Conservation (phyloP, 352 stramenopile genomes). For the Phytopythium vexans region DNA sequence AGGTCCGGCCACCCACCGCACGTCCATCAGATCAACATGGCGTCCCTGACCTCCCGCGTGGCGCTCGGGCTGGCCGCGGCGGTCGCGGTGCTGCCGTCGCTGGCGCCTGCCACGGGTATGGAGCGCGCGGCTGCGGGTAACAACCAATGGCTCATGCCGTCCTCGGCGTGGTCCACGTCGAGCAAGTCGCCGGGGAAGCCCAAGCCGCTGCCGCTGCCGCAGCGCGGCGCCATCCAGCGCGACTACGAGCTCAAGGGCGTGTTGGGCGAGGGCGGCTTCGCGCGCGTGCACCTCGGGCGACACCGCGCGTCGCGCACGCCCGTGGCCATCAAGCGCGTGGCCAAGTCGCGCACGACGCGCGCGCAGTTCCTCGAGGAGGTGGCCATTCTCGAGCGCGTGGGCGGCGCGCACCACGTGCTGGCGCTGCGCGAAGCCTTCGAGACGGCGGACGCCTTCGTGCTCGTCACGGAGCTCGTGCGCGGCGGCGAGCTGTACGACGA, state of each 20-base stretch:
- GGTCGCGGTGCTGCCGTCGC: neutral
- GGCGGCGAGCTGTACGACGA: slow-evolving; percentile 54
- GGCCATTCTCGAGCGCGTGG: slow-evolving; percentile 38
- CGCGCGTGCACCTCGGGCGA: slow-evolving; percentile 34
- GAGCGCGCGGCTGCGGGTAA: neutral
- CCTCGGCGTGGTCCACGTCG: neutral
- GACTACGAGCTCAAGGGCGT: slow-evolving; percentile 46
- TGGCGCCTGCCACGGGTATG: neutral
- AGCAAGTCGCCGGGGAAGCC: neutral
- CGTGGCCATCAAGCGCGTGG: slow-evolving; percentile 56
- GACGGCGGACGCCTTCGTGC: slow-evolving; percentile 46
- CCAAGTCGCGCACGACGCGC: slow-evolving; percentile 33
- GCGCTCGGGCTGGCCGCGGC: neutral
- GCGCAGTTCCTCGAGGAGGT: slow-evolving; percentile 51
- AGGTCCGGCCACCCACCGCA: no score
- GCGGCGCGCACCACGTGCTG: slow-evolving; percentile 38
- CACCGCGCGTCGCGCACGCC: slow-evolving; percentile 38
- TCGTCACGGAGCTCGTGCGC: slow-evolving; percentile 53
- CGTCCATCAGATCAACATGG: no score
- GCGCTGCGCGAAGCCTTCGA: slow-evolving; percentile 55
- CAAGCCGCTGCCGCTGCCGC: neutral
- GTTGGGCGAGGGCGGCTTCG: slow-evolving; percentile 51
- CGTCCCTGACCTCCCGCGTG: neutral
- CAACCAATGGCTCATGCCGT: neutral
- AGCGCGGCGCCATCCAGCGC: slow-evolving; percentile 21